Conservation (phyloP, 1,284 basidiomycete species). For the Ustilago curta region DNA sequence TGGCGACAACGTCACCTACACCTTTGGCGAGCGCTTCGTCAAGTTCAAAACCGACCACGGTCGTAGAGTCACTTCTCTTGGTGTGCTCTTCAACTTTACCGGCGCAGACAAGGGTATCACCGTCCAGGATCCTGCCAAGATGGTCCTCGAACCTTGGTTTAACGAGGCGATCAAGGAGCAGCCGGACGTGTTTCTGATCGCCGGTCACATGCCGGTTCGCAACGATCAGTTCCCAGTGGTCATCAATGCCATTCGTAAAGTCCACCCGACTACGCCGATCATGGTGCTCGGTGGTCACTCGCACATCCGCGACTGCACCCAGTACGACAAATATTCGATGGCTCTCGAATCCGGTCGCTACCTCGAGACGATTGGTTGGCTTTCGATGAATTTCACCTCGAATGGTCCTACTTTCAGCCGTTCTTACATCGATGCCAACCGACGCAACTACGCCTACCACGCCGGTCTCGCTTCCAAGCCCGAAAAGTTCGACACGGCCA, state of each 20-base stretch:
- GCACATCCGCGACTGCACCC: constrained; percentile 64
- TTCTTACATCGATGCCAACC: constrained; percentile 72
- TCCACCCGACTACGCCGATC: constrained; percentile 59
- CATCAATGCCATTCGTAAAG: constrained; percentile 56
- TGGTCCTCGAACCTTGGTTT: constrained; percentile 65
- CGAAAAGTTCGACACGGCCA: constrained; percentile 51
- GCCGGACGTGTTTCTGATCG: constrained; percentile 63
- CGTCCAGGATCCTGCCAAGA: constrained; percentile 55
- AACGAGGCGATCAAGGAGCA: constrained; percentile 51
- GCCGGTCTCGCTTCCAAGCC: constrained; percentile 43
- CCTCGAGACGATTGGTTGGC: constrained; percentile 55
- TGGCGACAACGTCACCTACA: constrained; percentile 38
- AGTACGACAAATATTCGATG: constrained; percentile 55
- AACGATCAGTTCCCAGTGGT: constrained; percentile 57
- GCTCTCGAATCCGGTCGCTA: constrained; percentile 64
- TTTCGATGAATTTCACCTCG: constrained; percentile 48
- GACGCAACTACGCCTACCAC: constrained; percentile 66
- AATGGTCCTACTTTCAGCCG: constrained; percentile 68
- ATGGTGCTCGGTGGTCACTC: constrained; percentile 64
- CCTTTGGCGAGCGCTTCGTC: constrained; percentile 53
- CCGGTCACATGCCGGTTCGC: constrained; percentile 66
- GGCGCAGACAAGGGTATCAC: constrained; percentile 57
- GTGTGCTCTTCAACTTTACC: constrained; percentile 62
- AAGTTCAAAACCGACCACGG: constrained; percentile 53
- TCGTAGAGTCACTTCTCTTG: constrained; percentile 45